These are phyloP conservation scores for Tranzscheliella williamsii DNA, from an alignment of 1,284 basidiomycete genomes.

Conservation along the genomic window DNA sequence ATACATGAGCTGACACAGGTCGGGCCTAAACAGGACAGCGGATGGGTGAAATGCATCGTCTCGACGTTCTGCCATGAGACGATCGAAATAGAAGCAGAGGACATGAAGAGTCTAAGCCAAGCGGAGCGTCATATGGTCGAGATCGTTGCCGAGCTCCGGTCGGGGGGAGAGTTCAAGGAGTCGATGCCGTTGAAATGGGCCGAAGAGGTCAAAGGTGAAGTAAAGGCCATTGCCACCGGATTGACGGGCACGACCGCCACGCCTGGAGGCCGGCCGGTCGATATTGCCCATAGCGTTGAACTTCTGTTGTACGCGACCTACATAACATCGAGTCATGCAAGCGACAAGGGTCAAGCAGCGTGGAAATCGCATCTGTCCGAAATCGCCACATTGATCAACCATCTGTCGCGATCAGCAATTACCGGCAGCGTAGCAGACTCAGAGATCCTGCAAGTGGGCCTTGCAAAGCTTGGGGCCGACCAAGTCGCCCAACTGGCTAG, in stretches of 20 bases:
- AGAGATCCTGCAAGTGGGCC: slow-evolving; percentile 7
- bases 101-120: slow-evolving; percentile 4
- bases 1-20: slow-evolving; percentile 21
- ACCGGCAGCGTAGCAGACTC: background rate
- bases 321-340: background rate
- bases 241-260: background rate
- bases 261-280: slow-evolving; percentile 11
- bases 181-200: slow-evolving; percentile 1
- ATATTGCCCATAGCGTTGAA: slow-evolving; percentile 10
- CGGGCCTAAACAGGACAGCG: slow-evolving; percentile 8
- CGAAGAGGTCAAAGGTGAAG: slow-evolving; percentile 9
- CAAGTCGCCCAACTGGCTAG: slow-evolving; percentile 12
- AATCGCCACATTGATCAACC: slow-evolving; percentile 22
- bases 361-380: slow-evolving; percentile 22
- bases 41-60: slow-evolving; percentile 8
- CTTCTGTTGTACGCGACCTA: slow-evolving; percentile 15
- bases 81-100: background rate
- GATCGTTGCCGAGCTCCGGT: background rate
- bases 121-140: slow-evolving; percentile 7
- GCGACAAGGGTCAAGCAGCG: slow-evolving; percentile 1
- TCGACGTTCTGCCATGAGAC: background rate
- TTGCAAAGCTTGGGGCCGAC: slow-evolving; percentile 10
- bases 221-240: slow-evolving; percentile 1
- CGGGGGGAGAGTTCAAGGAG: background rate
- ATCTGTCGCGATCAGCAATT: slow-evolving; percentile 5